These are phyloP conservation scores for Roridomyces roridus DNA, from an alignment of 768 basidiomycete species.

Conservation along the genomic window DNA sequence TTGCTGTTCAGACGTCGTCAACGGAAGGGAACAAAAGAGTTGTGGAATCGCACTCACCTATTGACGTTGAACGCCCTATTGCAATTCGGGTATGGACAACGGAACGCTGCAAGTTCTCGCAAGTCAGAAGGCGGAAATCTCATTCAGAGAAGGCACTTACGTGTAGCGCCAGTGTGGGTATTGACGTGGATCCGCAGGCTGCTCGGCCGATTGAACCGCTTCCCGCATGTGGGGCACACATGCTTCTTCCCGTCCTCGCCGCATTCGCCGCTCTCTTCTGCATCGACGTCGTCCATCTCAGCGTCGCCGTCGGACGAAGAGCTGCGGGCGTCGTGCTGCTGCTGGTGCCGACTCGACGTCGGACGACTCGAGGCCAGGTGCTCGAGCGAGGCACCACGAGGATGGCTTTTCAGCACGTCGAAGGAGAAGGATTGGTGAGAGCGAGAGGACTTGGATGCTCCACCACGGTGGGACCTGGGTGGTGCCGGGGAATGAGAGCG, in stretches of 20 bases:
- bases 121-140: too few relatives aligned
- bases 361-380: constrained; percentile 6
- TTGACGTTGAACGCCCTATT: constrained; percentile 84
- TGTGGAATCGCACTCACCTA: too few relatives aligned
- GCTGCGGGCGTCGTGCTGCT: too few relatives aligned
- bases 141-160: constrained; percentile 42
- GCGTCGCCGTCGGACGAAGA: constrained; percentile 5
- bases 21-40: too few relatives aligned
- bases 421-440: constrained; percentile 7
- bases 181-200: constrained; percentile 71
- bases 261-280: constrained; percentile 25
- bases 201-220: constrained; percentile 73
- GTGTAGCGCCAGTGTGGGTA: constrained; percentile 74
- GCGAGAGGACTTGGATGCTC: background rate
- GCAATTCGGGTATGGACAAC: constrained; percentile 76
- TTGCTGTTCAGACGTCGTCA: too few relatives aligned
- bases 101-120: constrained; percentile 51
- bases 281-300: constrained; percentile 14
- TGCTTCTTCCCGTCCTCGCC: constrained; percentile 48
- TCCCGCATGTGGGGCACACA: constrained; percentile 59
- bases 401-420: constrained; percentile 10
- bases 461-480: too few relatives aligned
- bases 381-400: background rate
- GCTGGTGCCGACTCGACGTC: too few relatives aligned
- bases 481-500: too few relatives aligned